These are phyloP conservation scores for Hordeum vulgare DNA, from an alignment of 176 grass and related monocot species.

Conservation along the genomic window MorexV3_pseudomolecules_assembly NC_058523.1:56003551-56004050, in stretches of 20 bases:
- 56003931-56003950: slow-evolving; percentile 10
- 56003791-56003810: slow-evolving; percentile 62
- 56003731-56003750: slow-evolving; percentile 74
- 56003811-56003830: slow-evolving; percentile 63
- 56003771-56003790: slow-evolving; percentile 70
- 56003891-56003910: slow-evolving; percentile 6
- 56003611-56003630: not conserved
- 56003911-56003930: slow-evolving; percentile 12
- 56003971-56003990: not conserved
- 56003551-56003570: not conserved
- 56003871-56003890: slow-evolving; percentile 2
- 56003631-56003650: not conserved
- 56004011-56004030: slow-evolving; percentile 4
- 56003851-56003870: slow-evolving; percentile 2
- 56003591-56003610: not conserved
- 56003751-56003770: slow-evolving; percentile 72
- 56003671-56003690: slow-evolving; percentile 82
- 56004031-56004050: not conserved
- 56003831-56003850: slow-evolving; percentile 54
- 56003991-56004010: not conserved
- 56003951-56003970: slow-evolving; percentile 4
- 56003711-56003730: slow-evolving; percentile 61
- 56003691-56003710: slow-evolving; percentile 84
- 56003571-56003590: not conserved
- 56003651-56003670: slow-evolving; percentile 42